Evolutionary conservation across 345 rosid species (phyloP).

Genomic region (Streptanthus diversifolius): DNA sequence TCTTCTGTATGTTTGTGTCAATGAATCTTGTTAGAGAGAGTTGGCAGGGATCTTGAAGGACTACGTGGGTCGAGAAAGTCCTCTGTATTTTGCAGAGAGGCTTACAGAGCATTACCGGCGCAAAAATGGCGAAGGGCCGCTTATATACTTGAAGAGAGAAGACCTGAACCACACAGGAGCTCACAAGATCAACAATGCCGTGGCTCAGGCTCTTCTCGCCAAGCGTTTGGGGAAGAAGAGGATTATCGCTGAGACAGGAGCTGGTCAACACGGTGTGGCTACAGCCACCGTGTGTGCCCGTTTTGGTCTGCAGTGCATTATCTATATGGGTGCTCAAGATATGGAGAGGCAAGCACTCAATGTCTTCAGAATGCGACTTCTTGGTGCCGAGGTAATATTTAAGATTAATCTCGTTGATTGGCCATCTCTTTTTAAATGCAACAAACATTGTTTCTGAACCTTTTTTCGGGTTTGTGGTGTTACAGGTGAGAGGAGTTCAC

Average conservation of each 20-base stretch:
- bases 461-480: neutral
- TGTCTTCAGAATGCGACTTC: constrained; percentile 89
- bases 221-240: constrained; percentile 77
- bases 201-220: constrained; percentile 88
- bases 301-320: constrained; percentile 70
- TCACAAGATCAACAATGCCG: constrained; percentile 87
- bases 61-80: constrained; percentile 89
- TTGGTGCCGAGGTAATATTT: constrained; percentile 72
- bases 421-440: neutral
- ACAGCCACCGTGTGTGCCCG: constrained; percentile 94
- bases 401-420: neutral
- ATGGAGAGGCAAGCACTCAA: constrained; percentile 93
- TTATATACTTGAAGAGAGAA: constrained; percentile 88
- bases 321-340: constrained; percentile 95
- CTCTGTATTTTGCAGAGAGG: constrained; percentile 88
- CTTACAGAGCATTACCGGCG: constrained; percentile 75
- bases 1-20: neutral
- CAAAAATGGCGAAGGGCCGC: constrained; percentile 78
- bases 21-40: constrained; percentile 51
- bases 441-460: neutral
- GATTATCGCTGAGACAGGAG: constrained; percentile 93
- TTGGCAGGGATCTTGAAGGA: constrained; percentile 75
- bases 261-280: constrained; percentile 97
- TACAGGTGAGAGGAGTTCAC: constrained; percentile 64
- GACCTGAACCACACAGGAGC: constrained; percentile 95